Evolutionary conservation across 2,329 filamentous ascomycete species (phyloP), one percentile per base, ranked within the genome.

Genomic region (Fonsecaea nubica): DNA sequence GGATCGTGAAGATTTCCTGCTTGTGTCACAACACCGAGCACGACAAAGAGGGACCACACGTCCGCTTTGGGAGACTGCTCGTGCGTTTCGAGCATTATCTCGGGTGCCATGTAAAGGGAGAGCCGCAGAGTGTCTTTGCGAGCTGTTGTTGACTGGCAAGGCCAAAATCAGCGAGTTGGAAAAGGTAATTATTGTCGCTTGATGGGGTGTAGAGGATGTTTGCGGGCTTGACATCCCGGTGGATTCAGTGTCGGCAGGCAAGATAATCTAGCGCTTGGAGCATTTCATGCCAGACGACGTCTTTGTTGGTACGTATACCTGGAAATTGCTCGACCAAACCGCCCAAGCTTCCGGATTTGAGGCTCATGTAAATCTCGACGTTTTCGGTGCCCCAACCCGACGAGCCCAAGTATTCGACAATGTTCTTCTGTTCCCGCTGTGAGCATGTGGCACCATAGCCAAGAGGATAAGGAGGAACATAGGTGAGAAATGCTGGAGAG

Each of bases 141-240:
- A 30, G 33, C 33, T 10, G 30, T 48, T 58, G 36, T 35, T 18
- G 18, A 58, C 69, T 72, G 52, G 61, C 65, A 52, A 71, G 64
- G 4, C 73, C 72, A 68, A 74, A 72, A 65, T 74, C 72, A 36
- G 64, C 65, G 25, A 75, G 68, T 25, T 69, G 57, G 52, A 73
- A 75, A 18, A 25, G 21, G 61, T 66, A 66, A 10, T 35, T 9
- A 10, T 64, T 62, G 35, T 62, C 57, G 15, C 54, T 38, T 32
- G n/a, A 21, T n/a, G 63, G 32, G 42, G 55, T 56, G 58, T 71
- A 74, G 63, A 74, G 72, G 61, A 74, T 74, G 48, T 74, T 74
- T 25, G 48, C 64, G n/a, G 69, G 70, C 61, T 73, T 74, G 15
- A 72, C 59, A 56, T 72, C 72, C 33, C 73, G 66, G 62, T 74